Evolutionary conservation across 2,329 filamentous ascomycete genomes (phyloP).

Genomic region (Penicillium olsonii): DNA sequence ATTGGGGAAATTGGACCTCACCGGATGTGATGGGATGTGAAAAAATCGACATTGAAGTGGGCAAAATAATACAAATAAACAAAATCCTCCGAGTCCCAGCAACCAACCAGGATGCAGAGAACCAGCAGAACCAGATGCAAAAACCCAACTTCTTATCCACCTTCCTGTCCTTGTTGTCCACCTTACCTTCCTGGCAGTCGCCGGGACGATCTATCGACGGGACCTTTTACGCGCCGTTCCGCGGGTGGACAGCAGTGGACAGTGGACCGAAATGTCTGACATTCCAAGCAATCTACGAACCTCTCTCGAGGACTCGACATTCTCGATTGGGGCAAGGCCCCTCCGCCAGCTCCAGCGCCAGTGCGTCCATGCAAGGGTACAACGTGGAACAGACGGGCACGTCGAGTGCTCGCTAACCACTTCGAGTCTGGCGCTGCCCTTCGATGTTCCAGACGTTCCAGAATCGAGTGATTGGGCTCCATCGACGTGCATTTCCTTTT

Average conservation of each 20-base stretch:
- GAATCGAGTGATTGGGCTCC: not conserved
- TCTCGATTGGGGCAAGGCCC: too few species aligned
- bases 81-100: too few species aligned
- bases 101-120: not conserved
- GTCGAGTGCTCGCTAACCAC: not conserved
- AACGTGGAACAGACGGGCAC: not conserved
- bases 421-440: slow-evolving; percentile 13
- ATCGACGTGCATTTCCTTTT: slow-evolving; percentile 2
- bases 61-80: not conserved
- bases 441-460: not conserved
- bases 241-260: slow-evolving; percentile 16
- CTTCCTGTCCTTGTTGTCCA: slow-evolving; percentile 6
- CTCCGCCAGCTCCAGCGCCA: too few species aligned
- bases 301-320: too few species aligned
- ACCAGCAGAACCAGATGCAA: too few species aligned
- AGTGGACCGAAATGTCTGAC: not conserved
- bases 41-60: not conserved
- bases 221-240: slow-evolving; percentile 17
- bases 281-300: slow-evolving; percentile 1
- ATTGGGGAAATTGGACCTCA: not conserved
- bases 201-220: slow-evolving; percentile 21
- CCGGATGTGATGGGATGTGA: too few species aligned
- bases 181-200: slow-evolving; percentile 7
- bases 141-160: not conserved
- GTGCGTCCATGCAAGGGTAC: not conserved